Evolutionary conservation across 495 filamentous ascomycete genomes (phyloP).

Genomic region (Friedmanniomyces simplex): DNA sequence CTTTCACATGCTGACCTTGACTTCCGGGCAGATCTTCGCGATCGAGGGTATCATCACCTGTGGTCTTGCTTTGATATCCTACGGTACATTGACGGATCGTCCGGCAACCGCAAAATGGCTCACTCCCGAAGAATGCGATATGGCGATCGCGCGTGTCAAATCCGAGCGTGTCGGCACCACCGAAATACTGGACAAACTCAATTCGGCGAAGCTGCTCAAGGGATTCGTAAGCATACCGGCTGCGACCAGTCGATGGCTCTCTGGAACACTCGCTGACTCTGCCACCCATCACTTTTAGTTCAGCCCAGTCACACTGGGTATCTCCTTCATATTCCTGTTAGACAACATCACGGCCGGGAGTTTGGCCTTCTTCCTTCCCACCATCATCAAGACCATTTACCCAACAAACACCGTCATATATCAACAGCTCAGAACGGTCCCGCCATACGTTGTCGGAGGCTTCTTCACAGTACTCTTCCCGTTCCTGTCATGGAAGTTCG

Average conservation of each 20-base stretch:
- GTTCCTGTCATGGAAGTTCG: conserved; percentile 48
- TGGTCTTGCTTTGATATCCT: conserved; percentile 48
- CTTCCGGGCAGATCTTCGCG: no score
- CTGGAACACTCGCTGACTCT: no score
- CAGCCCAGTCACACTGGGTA: conserved; percentile 39
- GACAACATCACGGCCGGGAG: conserved; percentile 48
- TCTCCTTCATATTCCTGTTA: conserved; percentile 41
- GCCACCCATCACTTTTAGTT: conserved; percentile 26
- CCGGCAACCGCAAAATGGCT: conserved; percentile 37
- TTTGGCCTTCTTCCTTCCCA: conserved; percentile 61
- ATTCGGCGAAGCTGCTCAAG: conserved; percentile 34
- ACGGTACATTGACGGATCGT: conserved; percentile 55
- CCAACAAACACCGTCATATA: conserved; percentile 43
- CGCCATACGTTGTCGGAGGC: conserved; percentile 58
- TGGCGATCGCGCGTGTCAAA: conserved; percentile 36
- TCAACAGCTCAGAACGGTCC: conserved; percentile 62
- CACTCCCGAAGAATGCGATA: conserved; percentile 21
- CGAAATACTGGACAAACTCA: conserved; percentile 46
- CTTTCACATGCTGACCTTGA: no score
- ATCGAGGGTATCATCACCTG: conserved; percentile 62
- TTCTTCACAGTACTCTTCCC: conserved; percentile 57
- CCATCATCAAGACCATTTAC: conserved; percentile 57
- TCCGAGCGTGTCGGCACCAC: conserved; percentile 58
- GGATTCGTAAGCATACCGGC: no score
- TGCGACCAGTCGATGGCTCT: no score